These are phyloP conservation scores for Cichorium intybus DNA, from an alignment of 140 eudicot species.

Conservation along the genomic window DNA sequence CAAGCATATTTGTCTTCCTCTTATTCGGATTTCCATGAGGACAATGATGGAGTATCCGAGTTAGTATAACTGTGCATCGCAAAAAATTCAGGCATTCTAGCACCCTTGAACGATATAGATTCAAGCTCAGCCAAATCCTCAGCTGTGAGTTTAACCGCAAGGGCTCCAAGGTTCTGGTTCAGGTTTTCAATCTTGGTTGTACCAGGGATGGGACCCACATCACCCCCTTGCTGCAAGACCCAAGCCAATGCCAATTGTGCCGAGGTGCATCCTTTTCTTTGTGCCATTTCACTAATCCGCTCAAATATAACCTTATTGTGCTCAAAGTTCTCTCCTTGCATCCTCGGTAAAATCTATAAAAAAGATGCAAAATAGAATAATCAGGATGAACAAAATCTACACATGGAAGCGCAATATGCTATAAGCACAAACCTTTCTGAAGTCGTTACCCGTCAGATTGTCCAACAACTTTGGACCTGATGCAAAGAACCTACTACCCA, in stretches of 20 bases:
- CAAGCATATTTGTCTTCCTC: background rate
- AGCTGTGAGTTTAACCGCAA: no score
- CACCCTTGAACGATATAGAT: conserved; percentile 30
- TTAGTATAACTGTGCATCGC: conserved; percentile 21
- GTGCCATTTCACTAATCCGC: conserved; percentile 40
- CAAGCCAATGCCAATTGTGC: conserved; percentile 65
- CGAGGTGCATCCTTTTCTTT: conserved; percentile 48
- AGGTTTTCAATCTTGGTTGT: no score
- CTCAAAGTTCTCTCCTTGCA: no score
- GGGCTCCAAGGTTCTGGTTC: no score
- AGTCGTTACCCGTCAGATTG: no score
- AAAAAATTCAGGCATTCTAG: conserved; percentile 24
- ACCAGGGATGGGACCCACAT: no score
- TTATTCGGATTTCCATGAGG: conserved; percentile 27
- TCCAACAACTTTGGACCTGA: no score
- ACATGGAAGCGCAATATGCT: background rate
- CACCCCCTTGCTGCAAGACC: conserved; percentile 71
- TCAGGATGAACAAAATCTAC: background rate
- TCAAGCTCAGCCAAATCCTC: conserved; percentile 35
- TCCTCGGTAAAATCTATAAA: conserved; percentile 47
- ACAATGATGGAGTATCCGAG: conserved; percentile 32
- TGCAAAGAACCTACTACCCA: no score
- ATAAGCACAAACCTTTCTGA: no score
- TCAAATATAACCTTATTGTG: no score
- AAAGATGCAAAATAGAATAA: background rate